A percentile compares a stretch with the other conserved stretches of the same genome.
Conservation (phyloP, 1,284 basidiomycete species). For the Trichosporon sp. region DNA sequence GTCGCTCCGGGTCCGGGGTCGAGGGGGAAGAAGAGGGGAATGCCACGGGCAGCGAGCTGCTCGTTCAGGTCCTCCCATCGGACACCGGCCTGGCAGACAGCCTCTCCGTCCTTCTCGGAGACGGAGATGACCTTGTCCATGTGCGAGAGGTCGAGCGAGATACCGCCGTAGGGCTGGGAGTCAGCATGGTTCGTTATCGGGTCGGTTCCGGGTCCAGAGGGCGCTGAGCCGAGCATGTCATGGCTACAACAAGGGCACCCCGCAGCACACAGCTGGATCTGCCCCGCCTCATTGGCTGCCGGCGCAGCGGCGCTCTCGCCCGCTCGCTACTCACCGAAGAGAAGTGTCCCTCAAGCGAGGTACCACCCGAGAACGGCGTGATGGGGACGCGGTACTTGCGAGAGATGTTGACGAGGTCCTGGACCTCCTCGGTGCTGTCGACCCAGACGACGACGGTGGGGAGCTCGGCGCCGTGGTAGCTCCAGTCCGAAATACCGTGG, state of each 20-base stretch:
- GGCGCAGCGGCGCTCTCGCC: not conserved
- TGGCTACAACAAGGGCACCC: not conserved
- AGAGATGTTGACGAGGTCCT: slow-evolving; percentile 50
- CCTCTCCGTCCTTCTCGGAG: slow-evolving; percentile 71
- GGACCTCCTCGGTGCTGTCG: slow-evolving; percentile 52
- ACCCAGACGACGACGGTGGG: slow-evolving; percentile 58
- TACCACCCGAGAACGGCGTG: slow-evolving; percentile 56
- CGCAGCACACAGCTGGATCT: not conserved
- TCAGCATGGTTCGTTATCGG: not conserved
- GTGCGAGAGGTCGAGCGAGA: slow-evolving; percentile 78
- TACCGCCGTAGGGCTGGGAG: slow-evolving; percentile 64
- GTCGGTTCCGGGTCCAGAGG: too few species aligned
- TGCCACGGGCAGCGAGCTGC: slow-evolving; percentile 67
- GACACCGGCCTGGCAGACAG: slow-evolving; percentile 79
- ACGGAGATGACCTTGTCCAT: slow-evolving; percentile 79
- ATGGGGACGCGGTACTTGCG: slow-evolving; percentile 52
- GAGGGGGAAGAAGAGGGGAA: slow-evolving; percentile 86
- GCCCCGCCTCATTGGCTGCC: not conserved
- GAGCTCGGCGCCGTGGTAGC: slow-evolving; percentile 52
- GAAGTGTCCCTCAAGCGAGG: slow-evolving; percentile 55
- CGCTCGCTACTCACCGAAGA: slow-evolving; percentile 40
- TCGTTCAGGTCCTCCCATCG: slow-evolving; percentile 87
- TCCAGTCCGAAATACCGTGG: slow-evolving; percentile 56
- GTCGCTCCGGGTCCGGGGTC: slow-evolving; percentile 73
- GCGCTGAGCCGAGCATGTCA: too few species aligned